These are phyloP conservation scores for Mycosphaerelloides madeirae DNA, from an alignment of 2,329 filamentous ascomycete genomes.

Conservation along the genomic window DNA sequence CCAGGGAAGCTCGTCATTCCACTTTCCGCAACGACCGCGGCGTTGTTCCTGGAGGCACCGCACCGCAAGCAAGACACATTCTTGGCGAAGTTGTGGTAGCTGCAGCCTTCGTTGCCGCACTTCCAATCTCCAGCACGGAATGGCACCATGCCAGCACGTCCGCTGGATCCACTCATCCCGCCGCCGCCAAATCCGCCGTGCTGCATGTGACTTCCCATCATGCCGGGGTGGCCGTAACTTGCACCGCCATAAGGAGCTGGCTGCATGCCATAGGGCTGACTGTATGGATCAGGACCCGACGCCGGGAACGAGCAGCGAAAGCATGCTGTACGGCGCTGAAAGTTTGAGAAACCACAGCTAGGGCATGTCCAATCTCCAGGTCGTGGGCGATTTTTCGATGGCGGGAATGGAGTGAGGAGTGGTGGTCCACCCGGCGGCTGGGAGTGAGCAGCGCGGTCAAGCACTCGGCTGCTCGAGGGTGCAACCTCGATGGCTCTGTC, in stretches of 20 bases:
- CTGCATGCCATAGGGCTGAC: constrained; percentile 39
- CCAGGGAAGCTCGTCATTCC: constrained; percentile 51
- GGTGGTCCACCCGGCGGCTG: constrained; percentile 32
- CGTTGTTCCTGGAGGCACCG: constrained; percentile 87
- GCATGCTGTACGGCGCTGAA: constrained; percentile 95
- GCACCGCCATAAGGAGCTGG: constrained; percentile 36
- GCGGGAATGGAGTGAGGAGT: constrained; percentile 93
- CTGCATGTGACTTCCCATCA: constrained; percentile 66
- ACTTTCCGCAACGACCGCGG: constrained; percentile 89
- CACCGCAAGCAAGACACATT: constrained; percentile 97
- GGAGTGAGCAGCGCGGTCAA: constrained; percentile 82
- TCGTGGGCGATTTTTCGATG: constrained; percentile 94
- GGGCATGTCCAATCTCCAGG: constrained; percentile 99
- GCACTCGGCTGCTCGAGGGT: constrained; percentile 90
- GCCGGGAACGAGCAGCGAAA: constrained; percentile 99
- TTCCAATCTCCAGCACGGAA: constrained; percentile 99
- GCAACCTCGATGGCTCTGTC: constrained; percentile 99
- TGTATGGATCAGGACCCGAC: constrained; percentile 57
- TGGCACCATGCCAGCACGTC: constrained; percentile 65
- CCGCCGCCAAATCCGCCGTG: constrained; percentile 45
- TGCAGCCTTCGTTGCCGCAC: constrained; percentile 93
- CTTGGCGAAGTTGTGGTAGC: constrained; percentile 99
- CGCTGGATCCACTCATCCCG: constrained; percentile 56
- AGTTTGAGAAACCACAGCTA: constrained; percentile 98
- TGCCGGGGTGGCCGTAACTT: constrained; percentile 60